Conservation (phyloP, 2,329 filamentous ascomycete genomes). For the Epichloe festucae region DNA sequence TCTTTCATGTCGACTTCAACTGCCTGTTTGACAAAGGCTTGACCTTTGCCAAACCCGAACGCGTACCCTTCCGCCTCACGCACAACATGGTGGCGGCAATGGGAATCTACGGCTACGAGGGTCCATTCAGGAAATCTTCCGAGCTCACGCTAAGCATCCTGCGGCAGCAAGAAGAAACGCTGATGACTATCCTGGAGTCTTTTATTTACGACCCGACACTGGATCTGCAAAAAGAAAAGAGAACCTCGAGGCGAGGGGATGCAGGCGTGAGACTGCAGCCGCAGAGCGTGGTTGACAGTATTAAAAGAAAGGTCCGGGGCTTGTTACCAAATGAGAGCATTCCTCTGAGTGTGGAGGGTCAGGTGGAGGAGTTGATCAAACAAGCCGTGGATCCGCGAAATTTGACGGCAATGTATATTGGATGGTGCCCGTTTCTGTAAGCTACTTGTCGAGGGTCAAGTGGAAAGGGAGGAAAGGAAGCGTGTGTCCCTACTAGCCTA, state of each 20-base stretch:
- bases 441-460: neutral
- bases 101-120: constrained; percentile 87
- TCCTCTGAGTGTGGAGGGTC: constrained; percentile 85
- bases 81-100: constrained; percentile 99
- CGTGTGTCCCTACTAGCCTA: neutral
- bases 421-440: constrained; percentile 59
- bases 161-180: constrained; percentile 82
- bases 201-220: constrained; percentile 96
- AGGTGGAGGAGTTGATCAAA: constrained; percentile 89
- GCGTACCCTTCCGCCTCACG: constrained; percentile 89
- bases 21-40: constrained; percentile 97
- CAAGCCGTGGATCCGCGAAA: constrained; percentile 72
- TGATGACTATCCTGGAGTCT: constrained; percentile 94
- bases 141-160: constrained; percentile 79
- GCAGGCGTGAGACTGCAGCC: constrained; percentile 39
- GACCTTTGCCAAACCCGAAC: constrained; percentile 87
- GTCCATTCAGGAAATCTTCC: constrained; percentile 80
- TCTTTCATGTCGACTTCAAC: constrained; percentile 98
- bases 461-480: neutral
- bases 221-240: constrained; percentile 67
- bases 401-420: constrained; percentile 90
- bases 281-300: constrained; percentile 74
- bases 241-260: constrained; percentile 21
- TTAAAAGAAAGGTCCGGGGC: constrained; percentile 75
- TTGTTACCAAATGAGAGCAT: constrained; percentile 79